Base-by-base conservation (phyloP, 2,329 filamentous ascomycete species). In the Hansfordia pulvinata region DNA sequence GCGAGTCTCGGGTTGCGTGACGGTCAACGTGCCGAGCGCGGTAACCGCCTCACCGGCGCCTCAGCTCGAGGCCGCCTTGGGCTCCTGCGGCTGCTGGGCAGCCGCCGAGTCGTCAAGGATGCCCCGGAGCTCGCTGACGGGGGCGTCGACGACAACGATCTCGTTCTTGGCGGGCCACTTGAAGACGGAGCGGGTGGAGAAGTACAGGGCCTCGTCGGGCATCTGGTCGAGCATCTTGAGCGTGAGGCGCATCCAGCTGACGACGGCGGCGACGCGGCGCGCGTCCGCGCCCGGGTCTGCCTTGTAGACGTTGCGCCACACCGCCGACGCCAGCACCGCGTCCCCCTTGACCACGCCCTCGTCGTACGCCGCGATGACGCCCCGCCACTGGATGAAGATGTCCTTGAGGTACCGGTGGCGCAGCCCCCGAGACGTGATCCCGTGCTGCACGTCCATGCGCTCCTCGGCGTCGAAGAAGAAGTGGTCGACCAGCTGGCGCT, bases 221-320 rank as follows among this genome's bases (percentile, higher is more conserved):
- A 60, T 55, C 34, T 52, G 52, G 43, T 70, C 68, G 25, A 73
- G 49, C 30, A 55, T 50, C 32, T 49, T 50, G 23, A 70, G 38
- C 15, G 52, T 52, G 12, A 52, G 50, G 21, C 69, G 54, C 53
- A 73, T 66, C 64, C 64, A 73, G 17, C 57, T 58, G 13, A 72
- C 67, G 24, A 71, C 53, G 26, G 64, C 64, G 3, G 66, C 60
- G 25, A 73, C 48, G 16, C 49, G 40, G 27, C 64, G 50, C 19
- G 61, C 50, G 35, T 73, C 65, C 10, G 60, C 54, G 32, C 68
- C 60, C 25, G 56, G 52, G 19, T 49, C 42, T 13, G 71, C 83
- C 57, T 88, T 85, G 63, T 84, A 93, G 30, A 98, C 48, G 53
- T 96, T 96, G 44, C 90, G 69, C 90, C 90, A 98, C 25, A 98